Base-by-base conservation (phyloP, 2,329 filamentous ascomycete species). In the Hymenoscyphus linearis region DNA sequence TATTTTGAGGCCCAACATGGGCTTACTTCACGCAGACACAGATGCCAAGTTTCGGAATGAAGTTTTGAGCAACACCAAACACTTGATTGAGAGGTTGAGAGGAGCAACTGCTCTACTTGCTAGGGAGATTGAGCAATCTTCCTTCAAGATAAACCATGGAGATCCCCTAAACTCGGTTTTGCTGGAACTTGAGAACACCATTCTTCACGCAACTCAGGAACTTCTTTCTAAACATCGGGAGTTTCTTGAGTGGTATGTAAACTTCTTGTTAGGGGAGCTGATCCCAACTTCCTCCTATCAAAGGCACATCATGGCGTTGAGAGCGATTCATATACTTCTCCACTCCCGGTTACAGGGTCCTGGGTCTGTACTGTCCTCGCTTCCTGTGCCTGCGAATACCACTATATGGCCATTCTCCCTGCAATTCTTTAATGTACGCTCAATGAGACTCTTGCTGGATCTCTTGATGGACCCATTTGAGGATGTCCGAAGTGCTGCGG, bases 391-490 rank as follows among this genome's bases (percentile, higher is more conserved):
- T 26, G 64, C 60, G 10, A 65, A 69, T 58, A 34, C 65, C 16
- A 70, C 66, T 16, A 34, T 61, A 6, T 73, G 70, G 69, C 72
- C 64, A 31, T 69, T 62, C 59, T 54, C 54, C 13, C 60, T 71
- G 4, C 66, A 76, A 2, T 73, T 75, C 16, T 71, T 71, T 13
- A 80, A 83, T 54, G 66, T 68, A 2, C 78, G 74, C 0, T 84
- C 88, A 76, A 75, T 84, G 12, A 80, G 88, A 55, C 78, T 86
- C 4, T 77, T 98, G 6, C 77, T 93, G 14, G 91, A 96, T 72
- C 82, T 96, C 25, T 76, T 96, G 7, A 80, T 96, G 71, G 90
- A 99, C 69, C 91, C 93, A 0, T 99, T 96, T 70, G 95, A 98
- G 61, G 95, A 99, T 73, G 89, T 98, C 4, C 83, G 93, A 66